Evolutionary conservation across 768 basidiomycete species (phyloP).

Genomic region (Macrolepiota albuminosa): DNA sequence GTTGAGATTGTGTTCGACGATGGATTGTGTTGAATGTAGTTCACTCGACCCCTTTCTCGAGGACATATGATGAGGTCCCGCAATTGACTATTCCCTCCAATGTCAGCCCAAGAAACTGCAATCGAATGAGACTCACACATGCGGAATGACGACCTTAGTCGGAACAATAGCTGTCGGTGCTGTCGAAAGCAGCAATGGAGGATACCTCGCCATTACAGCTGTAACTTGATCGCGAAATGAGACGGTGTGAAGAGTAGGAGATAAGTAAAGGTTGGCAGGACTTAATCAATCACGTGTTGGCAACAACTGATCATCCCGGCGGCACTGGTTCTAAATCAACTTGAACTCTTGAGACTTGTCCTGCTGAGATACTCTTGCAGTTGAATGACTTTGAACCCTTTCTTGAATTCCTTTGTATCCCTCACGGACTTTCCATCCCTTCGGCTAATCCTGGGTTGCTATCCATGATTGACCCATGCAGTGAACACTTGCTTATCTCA

Average conservation of each 20-base stretch:
- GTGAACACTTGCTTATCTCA: background rate
- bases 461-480: background rate
- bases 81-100: conserved; percentile 49
- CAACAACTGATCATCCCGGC: background rate
- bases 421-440: too few species aligned
- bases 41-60: conserved; percentile 56
- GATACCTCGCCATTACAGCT: conserved; percentile 43
- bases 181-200: conserved; percentile 38
- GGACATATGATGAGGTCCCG: conserved; percentile 78
- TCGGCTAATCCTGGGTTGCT: background rate
- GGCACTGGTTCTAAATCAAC: background rate
- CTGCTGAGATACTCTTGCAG: background rate
- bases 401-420: too few species aligned
- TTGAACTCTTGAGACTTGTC: background rate
- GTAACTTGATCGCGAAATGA: conserved; percentile 8
- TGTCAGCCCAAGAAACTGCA: background rate
- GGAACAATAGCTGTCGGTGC: conserved; percentile 36
- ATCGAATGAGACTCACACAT: conserved; percentile 44
- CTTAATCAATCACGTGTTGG: conserved; percentile 1
- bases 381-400: background rate
- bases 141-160: conserved; percentile 49
- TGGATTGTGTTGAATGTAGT: conserved; percentile 50
- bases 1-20: conserved; percentile 59
- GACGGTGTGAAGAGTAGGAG: conserved; percentile 2
- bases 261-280: background rate